Evolutionary conservation across 2,329 filamentous ascomycete species (phyloP).

Genomic region (Alternaria viburni): DNA sequence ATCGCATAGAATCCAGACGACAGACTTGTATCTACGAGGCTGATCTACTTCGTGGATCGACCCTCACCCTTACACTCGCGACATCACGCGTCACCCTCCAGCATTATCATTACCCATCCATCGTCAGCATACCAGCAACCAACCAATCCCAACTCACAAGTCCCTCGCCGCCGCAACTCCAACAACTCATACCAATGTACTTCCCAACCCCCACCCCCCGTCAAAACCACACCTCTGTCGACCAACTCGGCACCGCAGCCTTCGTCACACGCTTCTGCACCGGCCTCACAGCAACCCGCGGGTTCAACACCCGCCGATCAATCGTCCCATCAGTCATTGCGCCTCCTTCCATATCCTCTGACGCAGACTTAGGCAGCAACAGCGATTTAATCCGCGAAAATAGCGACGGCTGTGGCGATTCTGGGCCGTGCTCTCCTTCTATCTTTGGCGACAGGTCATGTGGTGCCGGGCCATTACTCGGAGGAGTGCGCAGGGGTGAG

Average conservation of each 20-base stretch:
- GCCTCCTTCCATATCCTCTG: fast-evolving
- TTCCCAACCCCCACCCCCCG: too few species aligned
- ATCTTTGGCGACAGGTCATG: neutral
- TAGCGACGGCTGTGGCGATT: neutral
- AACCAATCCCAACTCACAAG: neutral
- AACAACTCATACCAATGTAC: too few species aligned
- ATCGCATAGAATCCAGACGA: too few species aligned
- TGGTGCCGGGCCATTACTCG: neutral
- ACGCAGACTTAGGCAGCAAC: fast-evolving
- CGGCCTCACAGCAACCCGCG: neutral
- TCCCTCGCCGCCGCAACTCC: neutral
- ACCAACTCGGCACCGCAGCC: neutral
- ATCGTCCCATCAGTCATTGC: neutral
- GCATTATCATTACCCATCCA: neutral
- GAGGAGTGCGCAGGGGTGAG: neutral
- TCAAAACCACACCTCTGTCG: neutral
- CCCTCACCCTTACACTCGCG: neutral
- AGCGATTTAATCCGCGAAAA: neutral
- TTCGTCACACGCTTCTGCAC: neutral
- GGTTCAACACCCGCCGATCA: neutral
- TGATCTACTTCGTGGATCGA: too few species aligned
- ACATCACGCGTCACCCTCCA: neutral
- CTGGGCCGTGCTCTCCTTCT: neutral
- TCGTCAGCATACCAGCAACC: neutral
- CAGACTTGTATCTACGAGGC: too few species aligned